A percentile compares a stretch with the other conserved stretches of the same genome.
These are phyloP conservation scores for Solanum commersonii DNA, from an alignment of 257 asterid species.

Conservation along the genomic window DNA sequence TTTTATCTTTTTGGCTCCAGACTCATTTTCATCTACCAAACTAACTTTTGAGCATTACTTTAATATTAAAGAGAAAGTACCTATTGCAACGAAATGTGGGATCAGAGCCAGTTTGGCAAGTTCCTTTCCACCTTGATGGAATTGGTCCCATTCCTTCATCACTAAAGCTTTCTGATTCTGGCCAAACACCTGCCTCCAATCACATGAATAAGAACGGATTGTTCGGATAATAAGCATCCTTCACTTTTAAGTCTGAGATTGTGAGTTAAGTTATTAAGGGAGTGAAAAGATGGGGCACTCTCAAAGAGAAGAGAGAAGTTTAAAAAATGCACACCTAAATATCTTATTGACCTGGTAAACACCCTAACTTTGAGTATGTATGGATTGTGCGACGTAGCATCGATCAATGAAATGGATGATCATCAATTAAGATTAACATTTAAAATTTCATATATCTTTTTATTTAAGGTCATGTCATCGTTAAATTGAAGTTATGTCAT, in stretches of 20 bases:
- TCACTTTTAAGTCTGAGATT: not conserved
- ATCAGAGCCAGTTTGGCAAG: conserved; percentile 59
- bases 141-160: conserved; percentile 60
- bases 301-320: not conserved
- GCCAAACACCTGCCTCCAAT: conserved; percentile 67
- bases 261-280: too few species aligned
- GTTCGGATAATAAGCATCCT: not conserved
- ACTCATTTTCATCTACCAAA: not conserved
- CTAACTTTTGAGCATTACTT: not conserved
- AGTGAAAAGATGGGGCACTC: not conserved
- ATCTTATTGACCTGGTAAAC: not conserved
- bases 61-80: conserved; percentile 11
- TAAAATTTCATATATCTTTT: not conserved
- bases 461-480: not conserved
- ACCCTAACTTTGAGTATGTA: not conserved
- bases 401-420: not conserved
- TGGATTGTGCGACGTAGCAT: not conserved
- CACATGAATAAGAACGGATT: not conserved
- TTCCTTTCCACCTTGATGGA: conserved; percentile 85
- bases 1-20: too few species aligned
- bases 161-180: conserved; percentile 75
- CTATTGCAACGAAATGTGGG: conserved; percentile 65
- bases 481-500: not conserved
- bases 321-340: not conserved
- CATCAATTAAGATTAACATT: not conserved